Conservation (phyloP, 805 yeast species). For the Lipomyces anomalus region DNA sequence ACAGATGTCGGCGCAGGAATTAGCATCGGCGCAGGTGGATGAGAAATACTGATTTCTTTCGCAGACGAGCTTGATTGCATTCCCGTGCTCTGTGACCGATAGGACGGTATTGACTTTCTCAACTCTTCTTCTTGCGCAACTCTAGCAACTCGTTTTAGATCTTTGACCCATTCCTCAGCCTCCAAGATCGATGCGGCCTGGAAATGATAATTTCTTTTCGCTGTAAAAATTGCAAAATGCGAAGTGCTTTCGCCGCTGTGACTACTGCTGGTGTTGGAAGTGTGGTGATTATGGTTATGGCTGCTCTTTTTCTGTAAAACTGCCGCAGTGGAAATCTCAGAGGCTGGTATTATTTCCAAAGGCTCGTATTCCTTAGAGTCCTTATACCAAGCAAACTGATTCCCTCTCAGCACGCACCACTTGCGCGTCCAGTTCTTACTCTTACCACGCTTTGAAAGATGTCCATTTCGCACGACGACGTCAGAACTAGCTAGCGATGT, state of each 20-base stretch:
- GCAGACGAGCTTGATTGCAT: not conserved
- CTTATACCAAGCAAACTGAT: conserved; percentile 32
- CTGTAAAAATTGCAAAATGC: conserved; percentile 34
- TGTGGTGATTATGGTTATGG: conserved; percentile 6
- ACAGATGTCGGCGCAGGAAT: not conserved
- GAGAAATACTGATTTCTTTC: not conserved
- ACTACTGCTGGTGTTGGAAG: too few species aligned
- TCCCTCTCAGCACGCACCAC: conserved; percentile 35
- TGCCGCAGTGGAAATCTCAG: conserved; percentile 34
- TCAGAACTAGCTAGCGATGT: too few species aligned
- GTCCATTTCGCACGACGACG: conserved; percentile 27
- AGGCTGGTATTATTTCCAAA: conserved; percentile 28
- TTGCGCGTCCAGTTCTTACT: conserved; percentile 30
- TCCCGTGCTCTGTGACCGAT: not conserved
- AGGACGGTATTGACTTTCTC: not conserved
- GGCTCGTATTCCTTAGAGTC: conserved; percentile 35
- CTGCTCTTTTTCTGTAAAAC: conserved; percentile 24
- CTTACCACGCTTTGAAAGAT: conserved; percentile 30
- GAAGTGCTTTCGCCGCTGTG: too few species aligned
- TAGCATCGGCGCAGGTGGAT: not conserved
- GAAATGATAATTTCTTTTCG: conserved; percentile 29
- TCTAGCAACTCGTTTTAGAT: conserved; percentile 26
- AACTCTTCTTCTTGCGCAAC: conserved; percentile 8
- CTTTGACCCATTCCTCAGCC: conserved; percentile 32
- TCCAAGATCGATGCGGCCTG: conserved; percentile 28